phyloP scores from a whole-genome alignment of 2,329 filamentous ascomycete genomes.

The Fusarium floridanum region DNA sequence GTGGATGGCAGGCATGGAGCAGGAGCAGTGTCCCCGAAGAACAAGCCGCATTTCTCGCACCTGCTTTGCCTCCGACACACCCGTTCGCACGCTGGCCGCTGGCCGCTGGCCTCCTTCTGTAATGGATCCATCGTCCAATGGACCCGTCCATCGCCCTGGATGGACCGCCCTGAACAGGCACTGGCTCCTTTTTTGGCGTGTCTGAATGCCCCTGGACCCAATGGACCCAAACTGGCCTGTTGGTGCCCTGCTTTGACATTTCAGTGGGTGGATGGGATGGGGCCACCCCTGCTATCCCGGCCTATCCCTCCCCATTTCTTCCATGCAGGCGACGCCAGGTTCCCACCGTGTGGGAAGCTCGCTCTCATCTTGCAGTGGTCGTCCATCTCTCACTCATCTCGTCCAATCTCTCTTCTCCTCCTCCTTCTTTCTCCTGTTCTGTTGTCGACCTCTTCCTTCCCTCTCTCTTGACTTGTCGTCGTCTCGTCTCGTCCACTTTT shows the following conservation, averaged over 20 bases:
- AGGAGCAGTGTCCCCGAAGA: conserved; percentile 26
- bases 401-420: conserved; percentile 39
- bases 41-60: conserved; percentile 30
- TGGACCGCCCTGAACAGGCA: conserved; percentile 17
- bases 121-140: conserved; percentile 2
- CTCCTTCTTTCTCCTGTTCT: conserved; percentile 41
- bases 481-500: conserved; percentile 47
- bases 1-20: conserved; percentile 26
- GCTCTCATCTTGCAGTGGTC: conserved; percentile 42
- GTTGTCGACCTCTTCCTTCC: conserved; percentile 43
- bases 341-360: conserved; percentile 39
- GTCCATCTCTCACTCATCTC: conserved; percentile 44
- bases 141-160: neutral
- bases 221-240: conserved; percentile 33
- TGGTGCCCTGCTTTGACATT: conserved; percentile 35
- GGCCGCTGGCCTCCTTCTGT: conserved; percentile 25
- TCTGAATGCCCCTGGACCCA: conserved; percentile 38
- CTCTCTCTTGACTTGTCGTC: conserved; percentile 40
- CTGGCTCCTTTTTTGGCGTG: conserved; percentile 32
- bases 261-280: conserved; percentile 31
- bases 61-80: conserved; percentile 25
- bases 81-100: conserved; percentile 10
- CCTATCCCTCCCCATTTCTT: conserved; percentile 19
- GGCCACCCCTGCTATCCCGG: conserved; percentile 20
- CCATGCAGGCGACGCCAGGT: conserved; percentile 39